These are phyloP conservation scores for Luffa aegyptiaca DNA, from an alignment of 306 rosid species.

Conservation along the genomic window DNA sequence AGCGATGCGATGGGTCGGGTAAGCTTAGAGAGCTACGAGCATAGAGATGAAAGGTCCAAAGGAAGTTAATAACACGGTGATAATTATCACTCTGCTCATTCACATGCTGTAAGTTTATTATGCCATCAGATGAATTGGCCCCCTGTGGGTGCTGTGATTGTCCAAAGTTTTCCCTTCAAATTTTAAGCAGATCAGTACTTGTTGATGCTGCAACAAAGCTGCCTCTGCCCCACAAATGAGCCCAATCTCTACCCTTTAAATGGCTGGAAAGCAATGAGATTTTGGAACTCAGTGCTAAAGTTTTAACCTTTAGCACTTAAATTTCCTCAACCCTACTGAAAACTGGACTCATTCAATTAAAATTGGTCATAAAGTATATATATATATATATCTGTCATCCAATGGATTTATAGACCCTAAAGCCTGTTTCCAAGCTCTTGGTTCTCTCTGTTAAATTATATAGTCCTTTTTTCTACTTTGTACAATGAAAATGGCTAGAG, in stretches of 20 bases:
- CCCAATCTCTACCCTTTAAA: neutral
- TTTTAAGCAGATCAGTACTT: constrained; percentile 6
- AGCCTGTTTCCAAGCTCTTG: neutral
- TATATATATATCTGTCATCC: neutral
- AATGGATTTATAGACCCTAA: neutral
- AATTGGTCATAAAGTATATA: neutral
- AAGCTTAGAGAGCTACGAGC: neutral
- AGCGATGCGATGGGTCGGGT: neutral
- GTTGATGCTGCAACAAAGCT: neutral
- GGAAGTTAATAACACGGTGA: neutral
- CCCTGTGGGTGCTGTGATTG: constrained; percentile 3
- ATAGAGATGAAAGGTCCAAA: neutral
- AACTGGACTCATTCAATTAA: neutral
- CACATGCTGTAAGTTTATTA: neutral
- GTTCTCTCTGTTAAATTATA: neutral
- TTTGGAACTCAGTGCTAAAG: neutral
- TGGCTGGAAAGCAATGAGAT: neutral
- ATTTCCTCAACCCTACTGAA: neutral
- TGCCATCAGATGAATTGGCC: neutral
- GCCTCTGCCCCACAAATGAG: neutral
- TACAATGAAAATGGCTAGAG: neutral
- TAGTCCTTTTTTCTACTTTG: neutral
- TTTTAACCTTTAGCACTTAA: neutral
- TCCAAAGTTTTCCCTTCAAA: neutral
- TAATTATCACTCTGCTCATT: neutral